These are phyloP conservation scores for Suhomyces guaymorum DNA, from an alignment of 1,139 yeast genomes.

Conservation along the genomic window DNA sequence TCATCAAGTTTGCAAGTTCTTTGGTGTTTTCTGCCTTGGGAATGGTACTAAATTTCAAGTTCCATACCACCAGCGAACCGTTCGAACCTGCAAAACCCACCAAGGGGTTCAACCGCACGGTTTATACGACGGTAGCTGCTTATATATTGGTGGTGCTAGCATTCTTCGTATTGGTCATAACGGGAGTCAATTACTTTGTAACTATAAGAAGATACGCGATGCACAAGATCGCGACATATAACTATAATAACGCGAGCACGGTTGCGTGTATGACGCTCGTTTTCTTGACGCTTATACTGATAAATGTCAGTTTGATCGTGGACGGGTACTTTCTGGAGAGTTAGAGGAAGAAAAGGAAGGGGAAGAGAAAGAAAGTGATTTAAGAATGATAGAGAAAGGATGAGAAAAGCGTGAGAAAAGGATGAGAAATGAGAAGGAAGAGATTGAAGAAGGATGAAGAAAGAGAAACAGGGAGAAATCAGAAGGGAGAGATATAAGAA, in stretches of 20 bases:
- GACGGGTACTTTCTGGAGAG: conserved; percentile 36
- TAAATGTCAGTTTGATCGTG: conserved; percentile 44
- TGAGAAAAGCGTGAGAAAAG: no score
- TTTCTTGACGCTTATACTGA: conserved; percentile 43
- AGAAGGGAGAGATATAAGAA: no score
- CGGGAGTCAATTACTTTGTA: conserved; percentile 46
- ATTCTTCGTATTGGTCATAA: conserved; percentile 40
- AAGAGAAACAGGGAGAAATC: no score
- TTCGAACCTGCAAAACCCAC: conserved; percentile 9
- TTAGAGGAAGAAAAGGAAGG: background rate
- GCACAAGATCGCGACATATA: conserved; percentile 44
- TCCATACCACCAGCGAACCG: conserved; percentile 31
- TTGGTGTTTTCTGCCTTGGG: conserved; percentile 55
- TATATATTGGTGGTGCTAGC: conserved; percentile 43
- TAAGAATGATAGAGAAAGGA: no score
- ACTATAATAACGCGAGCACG: conserved; percentile 39
- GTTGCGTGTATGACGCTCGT: conserved; percentile 40
- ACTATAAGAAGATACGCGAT: conserved; percentile 49
- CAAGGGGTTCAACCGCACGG: conserved; percentile 10
- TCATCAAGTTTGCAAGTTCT: conserved; percentile 52
- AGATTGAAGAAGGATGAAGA: no score
- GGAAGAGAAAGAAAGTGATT: background rate
- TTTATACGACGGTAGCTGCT: conserved; percentile 37
- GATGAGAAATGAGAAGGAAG: no score
- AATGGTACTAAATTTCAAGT: conserved; percentile 49